These are phyloP conservation scores for Marasmius tenuissimus DNA, from an alignment of 1,284 basidiomycete species.

Conservation along the genomic window DNA sequence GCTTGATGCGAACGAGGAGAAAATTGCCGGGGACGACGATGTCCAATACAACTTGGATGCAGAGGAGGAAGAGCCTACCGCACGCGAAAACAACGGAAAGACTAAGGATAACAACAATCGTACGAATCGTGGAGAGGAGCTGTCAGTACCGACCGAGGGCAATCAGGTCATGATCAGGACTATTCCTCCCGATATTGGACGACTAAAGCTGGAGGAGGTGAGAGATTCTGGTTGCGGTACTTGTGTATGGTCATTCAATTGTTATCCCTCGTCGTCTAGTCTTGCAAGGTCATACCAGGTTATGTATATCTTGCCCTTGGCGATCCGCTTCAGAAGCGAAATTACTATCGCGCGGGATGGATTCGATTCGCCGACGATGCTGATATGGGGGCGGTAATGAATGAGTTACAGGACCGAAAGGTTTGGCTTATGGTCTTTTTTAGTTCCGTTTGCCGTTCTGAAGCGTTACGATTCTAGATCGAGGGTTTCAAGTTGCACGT, in stretches of 20 bases:
- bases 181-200: slow-evolving; percentile 87
- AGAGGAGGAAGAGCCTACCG: slow-evolving; percentile 67
- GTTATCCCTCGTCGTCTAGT: slow-evolving; percentile 36
- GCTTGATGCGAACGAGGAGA: slow-evolving; percentile 45
- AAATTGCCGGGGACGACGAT: slow-evolving; percentile 51
- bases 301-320: slow-evolving; percentile 84
- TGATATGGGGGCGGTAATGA: slow-evolving; percentile 74
- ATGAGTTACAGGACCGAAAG: slow-evolving; percentile 80
- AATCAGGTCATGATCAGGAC: slow-evolving; percentile 94
- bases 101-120: slow-evolving; percentile 45
- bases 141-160: slow-evolving; percentile 75
- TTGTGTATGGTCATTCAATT: slow-evolving; percentile 7
- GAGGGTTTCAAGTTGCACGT: slow-evolving; percentile 93
- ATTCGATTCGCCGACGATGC: slow-evolving; percentile 81
- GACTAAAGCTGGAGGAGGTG: slow-evolving; percentile 86
- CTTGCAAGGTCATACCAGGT: slow-evolving; percentile 64
- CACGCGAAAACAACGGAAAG: slow-evolving; percentile 61
- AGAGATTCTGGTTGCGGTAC: slow-evolving; percentile 20
- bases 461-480: slow-evolving; percentile 52
- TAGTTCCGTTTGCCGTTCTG: background rate
- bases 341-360: slow-evolving; percentile 92
- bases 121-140: slow-evolving; percentile 65
- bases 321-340: slow-evolving; percentile 86
- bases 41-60: slow-evolving; percentile 66
- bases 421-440: slow-evolving; percentile 35